Evolutionary conservation across 352 stramenopile genomes (phyloP), one percentile per base, ranked within the genome.

Genomic region (Phytophthora sojae): DNA sequence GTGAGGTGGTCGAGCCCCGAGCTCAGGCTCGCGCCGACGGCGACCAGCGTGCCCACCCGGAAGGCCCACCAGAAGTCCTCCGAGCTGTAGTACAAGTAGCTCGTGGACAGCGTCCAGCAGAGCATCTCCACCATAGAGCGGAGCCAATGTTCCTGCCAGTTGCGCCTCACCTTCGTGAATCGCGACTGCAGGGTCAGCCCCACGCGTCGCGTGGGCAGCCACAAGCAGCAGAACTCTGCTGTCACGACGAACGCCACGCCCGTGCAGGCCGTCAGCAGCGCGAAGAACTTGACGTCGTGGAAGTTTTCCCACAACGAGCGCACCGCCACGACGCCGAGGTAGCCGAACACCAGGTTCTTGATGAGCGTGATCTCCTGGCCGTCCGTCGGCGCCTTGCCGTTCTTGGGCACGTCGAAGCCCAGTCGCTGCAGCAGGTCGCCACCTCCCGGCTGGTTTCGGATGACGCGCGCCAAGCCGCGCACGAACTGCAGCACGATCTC

Each of bases 311-410:
- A 91, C 6, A 94, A 69, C 29, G 85, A 81, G 23, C 85, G 86
- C 29, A 92, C 72, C 5, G 75, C 79, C 39, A 91, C 77, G 25
- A 95, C 77, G 2, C 86, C 88, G 47, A 93, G 68, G 67, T 88
- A 91, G 55, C 85, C 86, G 67, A 94, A 94, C 32, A 95, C 71
- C 51, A 94, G 71, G 57, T 79, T 94, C 79, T 95, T 95, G 62
- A 95, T 88, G 29, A 91, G 75, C 21, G 80, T 67, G 14, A 94
- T 72, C 32, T 95, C 86, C 49, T 88, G 80, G 12, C 86, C 86
- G 37, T 90, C 83, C 0, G 83, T 91, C 12, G 83, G 79, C 21
- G 81, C 79, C 61, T 92, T 91, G 57, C 85, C 85, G 58, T 92
- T 86, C 44, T 79, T 85, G 0, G 82, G 82, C 6, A 95, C 81